phyloP scores from a whole-genome alignment of 768 basidiomycete species.

The Pulveroboletus sp. region DNA sequence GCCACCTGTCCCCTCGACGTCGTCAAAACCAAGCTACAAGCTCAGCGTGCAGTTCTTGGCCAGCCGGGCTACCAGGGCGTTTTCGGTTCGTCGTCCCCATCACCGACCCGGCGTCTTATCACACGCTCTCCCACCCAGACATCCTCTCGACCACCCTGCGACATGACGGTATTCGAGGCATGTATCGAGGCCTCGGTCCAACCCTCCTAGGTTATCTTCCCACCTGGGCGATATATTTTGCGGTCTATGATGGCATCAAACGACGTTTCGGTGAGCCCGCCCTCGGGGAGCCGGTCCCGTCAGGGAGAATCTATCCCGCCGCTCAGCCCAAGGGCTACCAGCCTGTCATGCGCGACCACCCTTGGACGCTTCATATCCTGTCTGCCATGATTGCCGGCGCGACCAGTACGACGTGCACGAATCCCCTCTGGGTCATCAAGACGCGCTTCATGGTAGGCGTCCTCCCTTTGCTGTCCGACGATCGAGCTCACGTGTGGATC shows the following conservation, averaged over 20 bases:
- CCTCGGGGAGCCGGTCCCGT: constrained; percentile 34
- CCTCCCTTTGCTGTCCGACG: background rate
- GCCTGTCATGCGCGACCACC: constrained; percentile 72
- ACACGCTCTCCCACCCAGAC: constrained; percentile 30
- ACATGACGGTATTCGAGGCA: constrained; percentile 76
- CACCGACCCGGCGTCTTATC: constrained; percentile 16
- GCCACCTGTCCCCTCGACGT: constrained; percentile 98
- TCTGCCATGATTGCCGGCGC: constrained; percentile 97
- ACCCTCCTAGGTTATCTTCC: constrained; percentile 96
- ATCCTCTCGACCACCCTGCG: constrained; percentile 54
- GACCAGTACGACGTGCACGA: constrained; percentile 88
- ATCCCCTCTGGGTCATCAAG: constrained; percentile 98
- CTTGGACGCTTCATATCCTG: constrained; percentile 84
- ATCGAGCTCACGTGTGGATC: constrained; percentile 1
- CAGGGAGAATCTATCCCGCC: constrained; percentile 68
- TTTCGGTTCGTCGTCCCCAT: constrained; percentile 46
- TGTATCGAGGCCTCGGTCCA: constrained; percentile 96
- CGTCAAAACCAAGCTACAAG: constrained; percentile 95
- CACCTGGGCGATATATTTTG: constrained; percentile 99
- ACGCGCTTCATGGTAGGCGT: constrained; percentile 91
- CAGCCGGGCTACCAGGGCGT: constrained; percentile 76
- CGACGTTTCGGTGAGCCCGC: constrained; percentile 68
- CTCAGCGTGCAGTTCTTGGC: constrained; percentile 72
- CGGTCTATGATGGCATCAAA: constrained; percentile 96
- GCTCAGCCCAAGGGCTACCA: constrained; percentile 85